Evolutionary conservation across 305 asterid species (phyloP).

Genomic region (Fraxinus nigra): DNA sequence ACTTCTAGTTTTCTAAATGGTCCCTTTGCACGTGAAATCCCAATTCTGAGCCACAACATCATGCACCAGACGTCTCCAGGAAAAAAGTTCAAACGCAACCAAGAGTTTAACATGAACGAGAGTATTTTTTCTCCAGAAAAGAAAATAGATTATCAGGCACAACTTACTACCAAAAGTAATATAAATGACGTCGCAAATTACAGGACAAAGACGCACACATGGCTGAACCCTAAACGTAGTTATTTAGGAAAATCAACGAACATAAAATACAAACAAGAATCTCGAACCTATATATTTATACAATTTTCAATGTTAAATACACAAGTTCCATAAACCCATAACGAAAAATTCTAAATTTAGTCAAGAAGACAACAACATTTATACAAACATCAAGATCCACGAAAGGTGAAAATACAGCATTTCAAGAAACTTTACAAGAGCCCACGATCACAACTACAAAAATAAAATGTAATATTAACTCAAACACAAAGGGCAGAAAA

Average conservation of each 20-base stretch:
- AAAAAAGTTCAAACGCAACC: background rate
- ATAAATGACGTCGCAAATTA: background rate
- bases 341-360: slow-evolving; percentile 1
- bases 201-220: background rate
- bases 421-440: slow-evolving; percentile 19
- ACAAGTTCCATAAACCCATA: background rate
- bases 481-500: background rate
- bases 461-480: background rate
- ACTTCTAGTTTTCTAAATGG: background rate
- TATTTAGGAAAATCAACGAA: background rate
- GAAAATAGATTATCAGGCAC: background rate
- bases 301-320: background rate
- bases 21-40: background rate
- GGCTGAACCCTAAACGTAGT: background rate
- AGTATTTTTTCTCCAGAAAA: background rate
- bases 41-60: background rate
- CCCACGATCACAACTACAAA: slow-evolving; percentile 6
- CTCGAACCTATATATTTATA: background rate
- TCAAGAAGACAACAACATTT: slow-evolving; percentile 7
- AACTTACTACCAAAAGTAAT: background rate
- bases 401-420: background rate
- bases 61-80: background rate
- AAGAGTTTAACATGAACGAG: background rate
- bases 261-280: background rate
- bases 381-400: slow-evolving; percentile 26